These are phyloP conservation scores for Carallia pectinifolia DNA, from an alignment of 345 rosid species.

Conservation along the genomic window DNA sequence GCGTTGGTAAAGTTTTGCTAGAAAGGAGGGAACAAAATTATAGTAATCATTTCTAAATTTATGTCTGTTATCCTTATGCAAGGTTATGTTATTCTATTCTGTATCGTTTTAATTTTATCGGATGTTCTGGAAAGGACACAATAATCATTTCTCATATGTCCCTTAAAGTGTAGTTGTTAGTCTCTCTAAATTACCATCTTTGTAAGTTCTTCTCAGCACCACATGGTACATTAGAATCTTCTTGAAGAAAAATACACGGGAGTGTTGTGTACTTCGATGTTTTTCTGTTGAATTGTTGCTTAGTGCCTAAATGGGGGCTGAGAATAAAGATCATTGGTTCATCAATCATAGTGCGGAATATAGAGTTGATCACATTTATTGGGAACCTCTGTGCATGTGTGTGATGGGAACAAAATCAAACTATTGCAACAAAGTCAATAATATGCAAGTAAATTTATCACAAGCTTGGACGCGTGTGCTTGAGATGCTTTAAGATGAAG, in stretches of 20 bases:
- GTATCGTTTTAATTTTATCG: too few relatives aligned
- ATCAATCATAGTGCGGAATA: neutral
- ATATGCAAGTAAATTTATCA: slow-evolving; percentile 10
- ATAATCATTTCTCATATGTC: slow-evolving; percentile 3
- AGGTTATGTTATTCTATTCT: too few relatives aligned
- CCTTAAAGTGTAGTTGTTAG: too few relatives aligned
- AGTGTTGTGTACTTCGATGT: too few relatives aligned
- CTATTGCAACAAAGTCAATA: slow-evolving; percentile 3
- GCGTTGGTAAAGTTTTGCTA: slow-evolving; percentile 23
- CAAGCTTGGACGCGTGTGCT: slow-evolving; percentile 9
- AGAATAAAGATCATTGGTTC: neutral
- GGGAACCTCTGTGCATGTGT: too few relatives aligned
- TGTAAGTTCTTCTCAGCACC: too few relatives aligned
- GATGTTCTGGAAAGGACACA: too few relatives aligned
- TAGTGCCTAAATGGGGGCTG: slow-evolving; percentile 1
- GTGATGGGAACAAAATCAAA: slow-evolving; percentile 21
- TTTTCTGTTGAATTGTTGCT: neutral
- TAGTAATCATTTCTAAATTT: slow-evolving; percentile 23
- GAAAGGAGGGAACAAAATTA: slow-evolving; percentile 52
- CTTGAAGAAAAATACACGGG: too few relatives aligned
- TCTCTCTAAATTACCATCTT: too few relatives aligned
- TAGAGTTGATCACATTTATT: neutral
- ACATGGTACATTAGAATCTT: too few relatives aligned
- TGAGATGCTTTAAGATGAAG: slow-evolving; percentile 1
- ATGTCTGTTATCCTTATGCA: too few relatives aligned